These are phyloP conservation scores for Emmonsiellopsis sp. DNA, from an alignment of 2,329 filamentous ascomycete species.

Conservation along the genomic window DNA sequence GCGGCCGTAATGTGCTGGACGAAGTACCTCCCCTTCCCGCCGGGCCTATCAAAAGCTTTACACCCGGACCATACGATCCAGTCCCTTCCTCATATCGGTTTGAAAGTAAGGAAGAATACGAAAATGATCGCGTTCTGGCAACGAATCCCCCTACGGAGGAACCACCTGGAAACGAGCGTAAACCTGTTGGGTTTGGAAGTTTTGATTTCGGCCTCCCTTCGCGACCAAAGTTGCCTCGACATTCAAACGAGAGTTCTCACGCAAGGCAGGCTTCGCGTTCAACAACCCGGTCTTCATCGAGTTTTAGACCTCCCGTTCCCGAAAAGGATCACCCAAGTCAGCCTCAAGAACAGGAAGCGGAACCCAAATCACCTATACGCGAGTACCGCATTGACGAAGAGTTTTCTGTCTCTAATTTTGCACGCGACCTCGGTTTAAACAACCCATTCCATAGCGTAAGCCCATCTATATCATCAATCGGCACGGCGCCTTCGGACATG, in stretches of 20 bases:
- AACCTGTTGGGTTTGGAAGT: neutral
- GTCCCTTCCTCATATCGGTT: slow-evolving; percentile 6
- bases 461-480: slow-evolving; percentile 56
- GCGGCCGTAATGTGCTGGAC: slow-evolving; percentile 7
- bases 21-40: slow-evolving; percentile 12
- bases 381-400: slow-evolving; percentile 16
- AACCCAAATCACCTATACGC: neutral
- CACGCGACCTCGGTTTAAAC: slow-evolving; percentile 32
- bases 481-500: slow-evolving; percentile 50
- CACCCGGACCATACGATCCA: slow-evolving; percentile 5
- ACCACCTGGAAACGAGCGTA: neutral
- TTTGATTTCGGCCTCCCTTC: slow-evolving; percentile 2
- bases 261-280: neutral
- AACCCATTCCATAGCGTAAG: slow-evolving; percentile 58
- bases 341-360: neutral
- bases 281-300: neutral
- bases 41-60: slow-evolving; percentile 8
- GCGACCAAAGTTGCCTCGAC: neutral
- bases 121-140: slow-evolving; percentile 29
- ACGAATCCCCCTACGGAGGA: neutral
- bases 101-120: slow-evolving; percentile 7
- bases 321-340: neutral
- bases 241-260: neutral
- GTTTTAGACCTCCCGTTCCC: neutral
- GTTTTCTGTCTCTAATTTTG: slow-evolving; percentile 30